Percentiles rank a stretch among this genome's conserved stretches.
Conservation (phyloP, 1,284 basidiomycete genomes). For the Blastosporella zonata region DNA sequence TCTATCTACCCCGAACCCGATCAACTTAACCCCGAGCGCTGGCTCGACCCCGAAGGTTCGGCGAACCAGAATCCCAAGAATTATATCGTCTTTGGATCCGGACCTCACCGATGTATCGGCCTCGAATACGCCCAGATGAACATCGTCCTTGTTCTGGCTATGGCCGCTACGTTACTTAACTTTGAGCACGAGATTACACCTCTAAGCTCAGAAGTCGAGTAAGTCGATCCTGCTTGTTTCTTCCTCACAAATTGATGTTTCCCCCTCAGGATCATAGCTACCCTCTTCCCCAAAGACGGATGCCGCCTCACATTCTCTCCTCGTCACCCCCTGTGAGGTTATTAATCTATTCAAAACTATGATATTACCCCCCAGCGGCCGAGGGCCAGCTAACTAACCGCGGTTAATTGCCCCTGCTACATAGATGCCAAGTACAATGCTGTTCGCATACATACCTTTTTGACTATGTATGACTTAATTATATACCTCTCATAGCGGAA, state of each 20-base stretch:
- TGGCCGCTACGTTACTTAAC: constrained; percentile 81
- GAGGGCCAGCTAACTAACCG: background rate
- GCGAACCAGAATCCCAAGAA: constrained; percentile 91
- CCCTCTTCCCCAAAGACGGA: constrained; percentile 93
- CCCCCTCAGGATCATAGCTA: constrained; percentile 75
- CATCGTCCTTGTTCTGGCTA: constrained; percentile 83
- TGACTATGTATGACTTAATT: constrained; percentile 8
- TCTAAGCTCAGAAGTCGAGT: constrained; percentile 81
- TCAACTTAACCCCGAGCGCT: constrained; percentile 84
- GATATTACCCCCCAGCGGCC: background rate
- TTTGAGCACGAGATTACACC: constrained; percentile 88
- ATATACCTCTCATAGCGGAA: constrained; percentile 15
- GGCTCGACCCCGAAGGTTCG: constrained; percentile 80
- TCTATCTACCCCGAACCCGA: constrained; percentile 88
- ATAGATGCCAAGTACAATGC: background rate
- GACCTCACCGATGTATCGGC: constrained; percentile 93
- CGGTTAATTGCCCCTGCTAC: background rate
- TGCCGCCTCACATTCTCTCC: constrained; percentile 78
- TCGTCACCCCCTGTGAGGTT: constrained; percentile 28
- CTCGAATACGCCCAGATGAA: constrained; percentile 93
- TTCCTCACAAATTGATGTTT: constrained; percentile 6
- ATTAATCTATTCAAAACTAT: background rate
- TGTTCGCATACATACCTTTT: constrained; percentile 5
- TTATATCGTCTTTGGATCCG: constrained; percentile 94
- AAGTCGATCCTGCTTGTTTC: constrained; percentile 32